Base-by-base conservation (phyloP, 129 eudicot genomes). In the Lactuca saligna region DNA sequence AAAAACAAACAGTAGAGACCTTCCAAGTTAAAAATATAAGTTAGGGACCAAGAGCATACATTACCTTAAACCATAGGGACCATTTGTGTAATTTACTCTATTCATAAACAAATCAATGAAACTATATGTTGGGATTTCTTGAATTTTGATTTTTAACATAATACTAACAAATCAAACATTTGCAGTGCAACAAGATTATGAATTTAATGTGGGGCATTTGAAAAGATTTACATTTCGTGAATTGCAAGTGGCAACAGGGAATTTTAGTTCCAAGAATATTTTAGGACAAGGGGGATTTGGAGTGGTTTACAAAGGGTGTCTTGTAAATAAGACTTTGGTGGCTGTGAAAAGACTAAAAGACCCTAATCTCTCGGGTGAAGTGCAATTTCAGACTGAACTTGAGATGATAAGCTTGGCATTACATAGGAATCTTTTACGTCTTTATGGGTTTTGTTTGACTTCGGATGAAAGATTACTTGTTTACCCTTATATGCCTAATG, bases 401-500 rank as follows among this genome's bases (percentile, higher is more conserved):
- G 99, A 94, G 86, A 85, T 94, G 99, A 94, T 94, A 63, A 88
- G 99, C 16, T 78, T 94, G 79, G 99, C 93, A 63, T 59, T 94
- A 72, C 97, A 94, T 42, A 78, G 99, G 66, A 94, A 94, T 76
- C 95, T 94, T 65, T 79, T 94, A 41, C 99, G 93, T 10, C 71
- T 94, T 20, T 89, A 85, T 39, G 99, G 99, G 50, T 94, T 88
- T 70, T 94, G 99, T 75, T 82, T 87, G 92, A 89, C 95, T 17
- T 80, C 95, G 5, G 83, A 94, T 8, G 99, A 94, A 73, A 89
- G 91, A 62, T 78, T 94, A 68, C 97, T 94, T 59, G 87, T 94
- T 64, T 94, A 94, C 72, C 99, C 99, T 81, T 94, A 81, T 58
- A 94, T 94, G 99, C 88, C 95, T 53, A 89, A 94, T 84, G 99